These are phyloP conservation scores for Talaromyces marneffei DNA, from an alignment of 2,329 filamentous ascomycete species.

Conservation along the genomic window DNA sequence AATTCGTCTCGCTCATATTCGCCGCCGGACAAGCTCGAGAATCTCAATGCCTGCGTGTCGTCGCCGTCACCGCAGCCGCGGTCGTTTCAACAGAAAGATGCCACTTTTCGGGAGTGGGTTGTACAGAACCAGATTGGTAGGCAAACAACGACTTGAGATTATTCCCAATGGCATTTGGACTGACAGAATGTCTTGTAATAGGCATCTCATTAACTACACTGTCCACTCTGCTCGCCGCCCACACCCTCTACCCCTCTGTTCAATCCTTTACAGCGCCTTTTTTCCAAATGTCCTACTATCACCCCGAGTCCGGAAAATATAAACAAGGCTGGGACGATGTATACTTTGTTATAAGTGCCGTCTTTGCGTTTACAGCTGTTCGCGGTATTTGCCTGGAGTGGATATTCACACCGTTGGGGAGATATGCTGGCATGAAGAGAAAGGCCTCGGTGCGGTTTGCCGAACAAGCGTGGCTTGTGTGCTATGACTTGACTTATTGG, in stretches of 20 bases:
- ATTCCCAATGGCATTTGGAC: not conserved
- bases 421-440: slow-evolving; percentile 64
- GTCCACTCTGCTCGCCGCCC: slow-evolving; percentile 73
- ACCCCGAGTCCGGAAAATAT: slow-evolving; percentile 63
- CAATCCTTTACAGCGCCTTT: slow-evolving; percentile 78
- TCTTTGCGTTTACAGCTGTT: slow-evolving; percentile 80
- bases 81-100: slow-evolving; percentile 26
- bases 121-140: slow-evolving; percentile 75
- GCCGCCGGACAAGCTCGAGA: slow-evolving; percentile 19
- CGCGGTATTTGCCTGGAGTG: slow-evolving; percentile 84
- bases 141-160: slow-evolving; percentile 25
- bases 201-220: slow-evolving; percentile 82
- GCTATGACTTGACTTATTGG: slow-evolving; percentile 82
- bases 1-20: slow-evolving; percentile 27
- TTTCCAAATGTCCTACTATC: slow-evolving; percentile 79
- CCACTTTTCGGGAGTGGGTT: slow-evolving; percentile 54
- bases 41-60: slow-evolving; percentile 40
- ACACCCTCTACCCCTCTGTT: slow-evolving; percentile 74
- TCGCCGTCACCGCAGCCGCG: slow-evolving; percentile 24
- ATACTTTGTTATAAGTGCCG: slow-evolving; percentile 69
- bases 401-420: slow-evolving; percentile 70
- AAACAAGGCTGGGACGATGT: slow-evolving; percentile 72
- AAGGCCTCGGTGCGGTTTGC: slow-evolving; percentile 80
- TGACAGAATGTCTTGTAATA: slow-evolving; percentile 28
- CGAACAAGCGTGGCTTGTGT: slow-evolving; percentile 85